Percentiles rank a stretch among this genome's conserved stretches.
Evolutionary conservation across 208 protist genomes (phyloP).

Genomic region (Trichomonas tenax): DNA sequence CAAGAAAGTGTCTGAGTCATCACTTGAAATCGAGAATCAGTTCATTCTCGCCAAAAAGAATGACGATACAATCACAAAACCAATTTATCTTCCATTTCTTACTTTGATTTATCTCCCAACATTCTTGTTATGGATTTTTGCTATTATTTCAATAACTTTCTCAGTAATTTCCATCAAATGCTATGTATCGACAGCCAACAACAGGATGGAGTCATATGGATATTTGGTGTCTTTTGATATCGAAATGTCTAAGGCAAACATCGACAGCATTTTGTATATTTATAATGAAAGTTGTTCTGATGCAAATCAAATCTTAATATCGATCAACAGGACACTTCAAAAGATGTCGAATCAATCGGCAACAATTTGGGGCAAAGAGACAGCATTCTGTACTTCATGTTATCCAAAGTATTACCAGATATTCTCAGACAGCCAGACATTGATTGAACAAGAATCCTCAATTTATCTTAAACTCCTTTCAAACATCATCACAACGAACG

Average conservation of each 20-base stretch:
- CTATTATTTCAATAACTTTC: neutral
- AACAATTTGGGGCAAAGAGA: neutral
- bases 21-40: neutral
- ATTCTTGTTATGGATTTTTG: neutral
- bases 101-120: neutral
- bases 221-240: neutral
- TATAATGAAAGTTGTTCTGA: neutral
- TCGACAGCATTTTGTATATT: neutral
- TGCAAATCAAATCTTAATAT: neutral
- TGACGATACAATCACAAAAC: neutral
- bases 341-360: neutral
- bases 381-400: neutral
- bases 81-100: neutral
- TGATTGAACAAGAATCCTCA: neutral
- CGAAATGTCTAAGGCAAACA: neutral
- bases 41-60: neutral
- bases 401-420: neutral
- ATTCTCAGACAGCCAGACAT: neutral
- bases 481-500: neutral
- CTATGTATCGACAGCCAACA: neutral
- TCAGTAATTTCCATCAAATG: neutral
- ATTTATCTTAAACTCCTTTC: neutral
- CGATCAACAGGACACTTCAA: neutral
- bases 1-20: neutral
- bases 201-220: neutral